Base-by-base conservation (phyloP, 2,329 filamentous ascomycete species). In the Trichoderma sp. region DNA sequence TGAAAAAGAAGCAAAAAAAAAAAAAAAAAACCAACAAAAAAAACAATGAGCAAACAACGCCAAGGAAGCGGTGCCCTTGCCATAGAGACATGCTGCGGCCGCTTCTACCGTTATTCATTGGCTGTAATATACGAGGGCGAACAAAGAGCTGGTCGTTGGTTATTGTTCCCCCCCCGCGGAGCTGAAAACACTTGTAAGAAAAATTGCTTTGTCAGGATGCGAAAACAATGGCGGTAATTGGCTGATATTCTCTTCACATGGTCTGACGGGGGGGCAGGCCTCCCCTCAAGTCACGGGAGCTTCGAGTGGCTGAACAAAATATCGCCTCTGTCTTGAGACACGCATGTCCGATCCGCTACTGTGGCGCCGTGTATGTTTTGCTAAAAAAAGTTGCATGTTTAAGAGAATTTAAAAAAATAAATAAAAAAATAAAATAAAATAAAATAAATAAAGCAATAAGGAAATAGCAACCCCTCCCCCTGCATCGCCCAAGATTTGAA, bases 241-340 rank as follows among this genome's bases (percentile, higher is more conserved):
- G 58, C 25, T 45, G 27, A 19, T 22, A 32, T 60, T 10, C 22
- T 13, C 15, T 59, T 42, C 35, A 59, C 56, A 58, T 59, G 58
- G 25, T 15, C 39, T 61, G 52, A 54, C 13, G n/a, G n/a, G n/a
- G n/a, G n/a, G 29, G 29, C 15, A 35, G 58, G 52, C 27, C 52
- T n/a, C n/a, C n/a, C n/a, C 27, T 10, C 17, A 32, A 34, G 61
- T 64, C 61, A 64, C 61, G 61, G 48, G 61, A 48, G 61, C 60
- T 32, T 37, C 39, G 39, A 22, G 50, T 56, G 61, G 61, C 61
- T 64, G 25, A 27, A 19, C 56, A n/a, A 32, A 42, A 32, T 48
- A 29, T 27, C 37, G 50, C 29, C 37, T 42, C 17, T 48, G 19
- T 17, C 10, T 27, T 64, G 61, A 64, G 61, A 64, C 61, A 64